These are phyloP conservation scores for Fusarium anthophilum DNA, from an alignment of 2,329 filamentous ascomycete species.

Conservation along the genomic window DNA sequence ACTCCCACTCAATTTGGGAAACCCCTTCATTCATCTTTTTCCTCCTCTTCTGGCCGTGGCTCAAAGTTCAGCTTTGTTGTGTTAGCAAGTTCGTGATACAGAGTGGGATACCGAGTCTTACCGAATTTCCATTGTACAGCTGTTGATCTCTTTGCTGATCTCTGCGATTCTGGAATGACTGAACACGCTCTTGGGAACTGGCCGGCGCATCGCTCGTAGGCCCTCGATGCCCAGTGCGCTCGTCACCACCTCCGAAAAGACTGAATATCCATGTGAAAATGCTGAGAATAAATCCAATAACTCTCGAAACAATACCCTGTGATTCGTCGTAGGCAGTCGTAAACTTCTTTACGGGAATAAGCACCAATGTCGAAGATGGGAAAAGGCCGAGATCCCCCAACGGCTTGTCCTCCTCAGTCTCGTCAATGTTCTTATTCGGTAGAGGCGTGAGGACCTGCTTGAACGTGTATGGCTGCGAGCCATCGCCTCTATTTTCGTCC, in stretches of 20 bases:
- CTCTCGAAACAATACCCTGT: constrained; percentile 40
- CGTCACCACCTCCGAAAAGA: constrained; percentile 43
- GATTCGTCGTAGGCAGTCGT: constrained; percentile 54
- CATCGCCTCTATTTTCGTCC: constrained; percentile 67
- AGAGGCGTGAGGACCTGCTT: constrained; percentile 83
- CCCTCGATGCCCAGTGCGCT: neutral
- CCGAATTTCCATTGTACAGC: constrained; percentile 92
- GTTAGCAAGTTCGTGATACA: constrained; percentile 40
- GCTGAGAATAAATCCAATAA: constrained; percentile 46
- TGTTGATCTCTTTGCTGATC: constrained; percentile 69
- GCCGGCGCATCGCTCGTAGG: constrained; percentile 9
- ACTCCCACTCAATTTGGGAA: constrained; percentile 39
- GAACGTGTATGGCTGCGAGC: constrained; percentile 77
- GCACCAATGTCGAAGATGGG: constrained; percentile 83
- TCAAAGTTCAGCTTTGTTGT: constrained; percentile 71
- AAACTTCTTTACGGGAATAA: constrained; percentile 72
- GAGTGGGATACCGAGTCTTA: constrained; percentile 54
- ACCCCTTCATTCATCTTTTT: constrained; percentile 45
- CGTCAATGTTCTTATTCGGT: constrained; percentile 78
- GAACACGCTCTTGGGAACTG: constrained; percentile 40
- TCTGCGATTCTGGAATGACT: constrained; percentile 56
- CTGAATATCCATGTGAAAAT: constrained; percentile 51
- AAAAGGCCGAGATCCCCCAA: constrained; percentile 76
- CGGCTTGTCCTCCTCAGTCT: constrained; percentile 75
- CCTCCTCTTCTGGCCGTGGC: constrained; percentile 69